Conservation (phyloP, 768 basidiomycete species). For the Trametes cinnabarina region DNA sequence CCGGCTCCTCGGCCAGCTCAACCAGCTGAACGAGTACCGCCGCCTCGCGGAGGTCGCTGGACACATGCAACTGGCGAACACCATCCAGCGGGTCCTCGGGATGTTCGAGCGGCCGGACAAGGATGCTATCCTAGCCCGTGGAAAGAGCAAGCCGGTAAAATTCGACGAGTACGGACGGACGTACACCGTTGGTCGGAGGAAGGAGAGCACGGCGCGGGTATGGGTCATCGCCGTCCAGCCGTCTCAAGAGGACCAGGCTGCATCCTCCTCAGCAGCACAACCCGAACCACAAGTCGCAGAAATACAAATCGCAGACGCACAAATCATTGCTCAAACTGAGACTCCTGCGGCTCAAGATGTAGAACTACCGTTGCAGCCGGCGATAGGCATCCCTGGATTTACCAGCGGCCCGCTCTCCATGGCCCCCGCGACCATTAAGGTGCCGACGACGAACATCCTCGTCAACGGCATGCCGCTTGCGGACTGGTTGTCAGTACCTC, state of each 20-base stretch:
- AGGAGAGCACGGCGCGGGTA: slow-evolving; percentile 86
- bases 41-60: slow-evolving; percentile 60
- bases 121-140: slow-evolving; percentile 48
- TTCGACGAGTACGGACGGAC: slow-evolving; percentile 79
- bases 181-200: slow-evolving; percentile 84
- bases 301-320: neutral
- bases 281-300: too few species aligned
- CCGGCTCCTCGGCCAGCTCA: slow-evolving; percentile 57
- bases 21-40: slow-evolving; percentile 62
- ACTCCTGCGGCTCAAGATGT: too few species aligned
- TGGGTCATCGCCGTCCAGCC: slow-evolving; percentile 79
- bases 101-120: slow-evolving; percentile 63
- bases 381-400: slow-evolving; percentile 6
- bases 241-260: slow-evolving; percentile 7
- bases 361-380: neutral
- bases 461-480: slow-evolving; percentile 83
- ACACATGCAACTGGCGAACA: slow-evolving; percentile 50
- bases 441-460: slow-evolving; percentile 65
- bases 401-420: slow-evolving; percentile 18
- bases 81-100: slow-evolving; percentile 50
- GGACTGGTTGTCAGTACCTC: slow-evolving; percentile 59
- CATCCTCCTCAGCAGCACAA: neutral
- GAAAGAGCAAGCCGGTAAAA: slow-evolving; percentile 52
- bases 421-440: slow-evolving; percentile 26
- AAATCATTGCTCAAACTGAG: neutral